Evolutionary conservation across 768 basidiomycete genomes (phyloP).

Genomic region (Bullera alba): DNA sequence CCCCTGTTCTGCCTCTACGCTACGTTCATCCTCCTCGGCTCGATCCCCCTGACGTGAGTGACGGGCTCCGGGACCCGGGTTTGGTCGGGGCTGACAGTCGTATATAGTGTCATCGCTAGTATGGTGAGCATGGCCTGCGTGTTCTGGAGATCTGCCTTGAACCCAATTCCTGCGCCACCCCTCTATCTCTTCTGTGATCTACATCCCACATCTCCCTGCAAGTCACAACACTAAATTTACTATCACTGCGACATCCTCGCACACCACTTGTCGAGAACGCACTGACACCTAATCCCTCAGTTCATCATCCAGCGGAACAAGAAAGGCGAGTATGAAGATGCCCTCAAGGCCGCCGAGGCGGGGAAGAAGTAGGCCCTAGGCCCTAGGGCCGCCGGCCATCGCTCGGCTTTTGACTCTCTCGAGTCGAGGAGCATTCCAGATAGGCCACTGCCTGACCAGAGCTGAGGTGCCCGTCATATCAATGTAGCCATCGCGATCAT

Average conservation of each 20-base stretch:
- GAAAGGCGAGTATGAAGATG: background rate
- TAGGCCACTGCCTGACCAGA: no score
- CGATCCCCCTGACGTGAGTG: constrained; percentile 33
- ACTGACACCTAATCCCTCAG: constrained; percentile 1
- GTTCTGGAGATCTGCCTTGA: background rate
- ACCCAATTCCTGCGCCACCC: background rate
- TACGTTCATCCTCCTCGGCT: constrained; percentile 20
- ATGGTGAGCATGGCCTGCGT: background rate
- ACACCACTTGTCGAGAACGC: no score
- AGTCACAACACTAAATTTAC: no score
- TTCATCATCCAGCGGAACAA: background rate
- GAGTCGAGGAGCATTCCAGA: no score
- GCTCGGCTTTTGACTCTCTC: no score
- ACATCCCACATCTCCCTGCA: no score
- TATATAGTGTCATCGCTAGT: background rate
- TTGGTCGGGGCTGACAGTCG: no score
- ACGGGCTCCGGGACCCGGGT: background rate
- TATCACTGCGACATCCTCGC: no score
- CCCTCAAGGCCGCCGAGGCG: background rate
- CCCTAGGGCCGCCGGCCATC: no score
- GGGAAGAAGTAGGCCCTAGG: background rate
- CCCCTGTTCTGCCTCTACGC: constrained; percentile 34
- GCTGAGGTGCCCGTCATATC: no score
- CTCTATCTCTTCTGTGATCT: background rate
- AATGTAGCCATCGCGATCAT: no score